Evolutionary conservation across 2,329 filamentous ascomycete species (phyloP), one percentile per base, ranked within the genome.

Genomic region (Fusarium aywerte): DNA sequence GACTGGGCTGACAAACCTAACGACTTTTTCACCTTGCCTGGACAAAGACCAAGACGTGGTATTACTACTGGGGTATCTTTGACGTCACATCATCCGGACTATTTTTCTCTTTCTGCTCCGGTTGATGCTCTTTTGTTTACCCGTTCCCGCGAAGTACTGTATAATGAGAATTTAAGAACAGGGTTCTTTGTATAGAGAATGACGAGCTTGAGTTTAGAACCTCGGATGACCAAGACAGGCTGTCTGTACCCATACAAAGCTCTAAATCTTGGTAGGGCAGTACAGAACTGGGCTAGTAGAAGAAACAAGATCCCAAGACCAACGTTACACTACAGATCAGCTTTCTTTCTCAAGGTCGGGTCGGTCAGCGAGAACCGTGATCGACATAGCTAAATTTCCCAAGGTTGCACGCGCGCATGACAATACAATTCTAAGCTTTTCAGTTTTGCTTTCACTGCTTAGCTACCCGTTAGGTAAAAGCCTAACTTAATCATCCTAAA

Each of bases 321-420:
- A 51, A 59, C 44, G 58, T 62, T 62, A 61, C 59, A 62, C 58
- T 57, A 56, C 57, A 43, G 38, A 18, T 20, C 45, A 36, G 12
- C 21, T 36, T 35, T 16, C 3, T 27, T 4, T 4, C 13, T 15
- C 13, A 47, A 25, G 15, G 18, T 59, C 54, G 36, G 39, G 39
- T 53, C 38, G 27, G 49, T 62, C 58, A 55, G 49, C 25, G 23
- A 68, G 47, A 48, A 49, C 56, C 20, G 32, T 32, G 66, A 69
- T 69, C 66, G 49, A 36, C 66, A 64, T 48, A 47, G 49, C 35
- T 67, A 62, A 58, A 36, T 58, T 62, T 55, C 42, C 50, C n/a
- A 48, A 55, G n/a, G 39, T 48, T 35, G 45, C 31, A 40, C 15
- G 11, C 27, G 27, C 38, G 31, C 27, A 43, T 44, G 23, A 27